These are phyloP conservation scores for Trichoderma atrobrunneum DNA, from an alignment of 2,329 filamentous ascomycete genomes.

Conservation along the genomic window DNA sequence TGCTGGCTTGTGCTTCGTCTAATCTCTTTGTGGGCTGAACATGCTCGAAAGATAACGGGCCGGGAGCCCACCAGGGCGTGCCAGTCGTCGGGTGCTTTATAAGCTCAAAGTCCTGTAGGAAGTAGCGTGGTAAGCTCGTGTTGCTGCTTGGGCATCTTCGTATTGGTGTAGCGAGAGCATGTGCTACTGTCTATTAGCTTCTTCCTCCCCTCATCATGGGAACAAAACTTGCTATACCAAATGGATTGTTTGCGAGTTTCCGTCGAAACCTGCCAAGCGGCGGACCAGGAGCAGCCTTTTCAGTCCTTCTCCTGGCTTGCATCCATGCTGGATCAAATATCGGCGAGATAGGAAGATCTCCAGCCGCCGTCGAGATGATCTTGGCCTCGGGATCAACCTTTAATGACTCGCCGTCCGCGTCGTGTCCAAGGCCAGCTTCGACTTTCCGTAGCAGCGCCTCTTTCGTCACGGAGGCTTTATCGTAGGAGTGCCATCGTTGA, in stretches of 20 bases:
- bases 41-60: conserved; percentile 35
- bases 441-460: conserved; percentile 33
- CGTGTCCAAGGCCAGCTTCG: conserved; percentile 32
- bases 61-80: conserved; percentile 56
- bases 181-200: conserved; percentile 45
- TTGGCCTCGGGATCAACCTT: conserved; percentile 41
- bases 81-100: conserved; percentile 53
- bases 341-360: conserved; percentile 52
- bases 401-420: conserved; percentile 30
- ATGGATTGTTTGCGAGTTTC: conserved; percentile 60
- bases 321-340: conserved; percentile 52
- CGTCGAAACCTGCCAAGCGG: conserved; percentile 50
- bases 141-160: conserved; percentile 54
- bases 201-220: background rate
- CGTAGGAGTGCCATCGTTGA: conserved; percentile 35
- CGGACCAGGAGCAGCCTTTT: conserved; percentile 35
- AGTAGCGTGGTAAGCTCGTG: conserved; percentile 53
- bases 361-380: conserved; percentile 44
- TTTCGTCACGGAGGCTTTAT: conserved; percentile 29
- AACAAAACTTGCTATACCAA: conserved; percentile 46
- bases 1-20: conserved; percentile 2
- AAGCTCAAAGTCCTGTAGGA: conserved; percentile 61
- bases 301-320: conserved; percentile 42
- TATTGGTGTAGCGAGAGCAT: conserved; percentile 58
- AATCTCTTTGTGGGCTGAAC: conserved; percentile 22